Evolutionary conservation across 352 stramenopile genomes (phyloP).

Genomic region (Phytophthora cactorum): DNA sequence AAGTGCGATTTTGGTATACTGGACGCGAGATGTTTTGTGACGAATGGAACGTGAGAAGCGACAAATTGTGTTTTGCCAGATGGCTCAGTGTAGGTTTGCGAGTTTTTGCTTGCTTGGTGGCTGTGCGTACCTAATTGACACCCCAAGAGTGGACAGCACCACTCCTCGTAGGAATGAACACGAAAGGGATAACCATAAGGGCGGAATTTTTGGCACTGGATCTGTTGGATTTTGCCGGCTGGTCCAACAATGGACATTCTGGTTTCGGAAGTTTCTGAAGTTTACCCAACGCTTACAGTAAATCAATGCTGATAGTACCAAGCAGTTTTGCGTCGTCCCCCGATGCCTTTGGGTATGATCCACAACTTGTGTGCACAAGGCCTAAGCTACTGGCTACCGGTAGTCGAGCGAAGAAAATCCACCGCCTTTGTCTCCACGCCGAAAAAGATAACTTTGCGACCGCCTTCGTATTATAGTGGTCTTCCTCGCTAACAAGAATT

Average conservation of each 20-base stretch:
- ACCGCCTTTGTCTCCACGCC: slow-evolving; percentile 4
- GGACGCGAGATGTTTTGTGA: slow-evolving; percentile 6
- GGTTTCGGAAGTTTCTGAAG: slow-evolving; percentile 14
- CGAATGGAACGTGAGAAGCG: slow-evolving; percentile 11
- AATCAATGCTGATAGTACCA: background rate
- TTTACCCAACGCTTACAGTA: slow-evolving; percentile 6
- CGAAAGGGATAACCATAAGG: background rate
- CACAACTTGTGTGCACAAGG: background rate
- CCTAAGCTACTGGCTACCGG: slow-evolving; percentile 8
- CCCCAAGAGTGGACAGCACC: slow-evolving; percentile 7
- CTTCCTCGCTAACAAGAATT: background rate
- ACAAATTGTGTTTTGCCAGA: slow-evolving; percentile 17
- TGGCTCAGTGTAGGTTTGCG: slow-evolving; percentile 16
- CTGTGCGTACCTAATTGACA: slow-evolving; percentile 2
- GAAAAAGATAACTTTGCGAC: background rate
- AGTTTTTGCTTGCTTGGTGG: slow-evolving; percentile 14
- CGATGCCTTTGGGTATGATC: slow-evolving; percentile 12
- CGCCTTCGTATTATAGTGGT: background rate
- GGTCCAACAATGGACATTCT: slow-evolving; percentile 17
- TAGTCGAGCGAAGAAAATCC: slow-evolving; percentile 29
- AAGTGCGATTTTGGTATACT: slow-evolving; percentile 24
- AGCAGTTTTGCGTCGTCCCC: slow-evolving; percentile 11
- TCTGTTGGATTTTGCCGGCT: slow-evolving; percentile 25
- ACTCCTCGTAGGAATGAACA: slow-evolving; percentile 6
- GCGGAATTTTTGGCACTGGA: slow-evolving; percentile 25